These are phyloP conservation scores for Sclerotinia minor DNA, from an alignment of 2,329 filamentous ascomycete genomes.

Conservation along the genomic window DNA sequence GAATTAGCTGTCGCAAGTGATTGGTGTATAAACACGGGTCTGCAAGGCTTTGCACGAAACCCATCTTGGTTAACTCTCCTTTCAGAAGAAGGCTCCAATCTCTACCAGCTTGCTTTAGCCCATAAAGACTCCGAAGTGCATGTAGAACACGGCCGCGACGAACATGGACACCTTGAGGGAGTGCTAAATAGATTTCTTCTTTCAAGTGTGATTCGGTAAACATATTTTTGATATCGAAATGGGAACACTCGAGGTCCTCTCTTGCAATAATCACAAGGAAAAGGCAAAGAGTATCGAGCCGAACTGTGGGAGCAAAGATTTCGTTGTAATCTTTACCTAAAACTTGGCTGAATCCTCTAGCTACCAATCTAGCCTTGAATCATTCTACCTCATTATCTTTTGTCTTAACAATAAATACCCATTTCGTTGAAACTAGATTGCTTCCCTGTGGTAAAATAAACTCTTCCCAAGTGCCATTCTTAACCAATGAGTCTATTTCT, in stretches of 20 bases:
- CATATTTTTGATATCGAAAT: background rate
- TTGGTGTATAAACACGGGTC: too few relatives aligned
- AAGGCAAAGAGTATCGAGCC: background rate
- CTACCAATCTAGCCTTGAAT: too few relatives aligned
- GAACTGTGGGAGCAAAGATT: background rate
- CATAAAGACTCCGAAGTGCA: too few relatives aligned
- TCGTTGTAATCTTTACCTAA: background rate
- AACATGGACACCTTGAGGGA: background rate
- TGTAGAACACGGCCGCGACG: too few relatives aligned
- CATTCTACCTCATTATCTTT: background rate
- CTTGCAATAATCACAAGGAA: background rate
- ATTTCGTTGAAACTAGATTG: too few relatives aligned
- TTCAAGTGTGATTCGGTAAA: too few relatives aligned
- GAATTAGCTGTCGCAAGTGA: too few relatives aligned
- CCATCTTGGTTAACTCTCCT: too few relatives aligned
- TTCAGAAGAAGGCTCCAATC: too few relatives aligned
- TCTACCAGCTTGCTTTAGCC: too few relatives aligned
- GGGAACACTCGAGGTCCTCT: background rate
- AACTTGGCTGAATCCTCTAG: background rate
- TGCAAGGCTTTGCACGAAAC: too few relatives aligned
- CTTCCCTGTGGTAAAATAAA: background rate
- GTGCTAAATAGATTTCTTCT: conserved; percentile 16
- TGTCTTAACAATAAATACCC: background rate
- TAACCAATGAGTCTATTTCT: background rate
- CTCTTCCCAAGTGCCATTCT: background rate